These are phyloP conservation scores for Symbiodinium natans DNA, from an alignment of 73 alveolate genomes.

Conservation along the genomic window DNA sequence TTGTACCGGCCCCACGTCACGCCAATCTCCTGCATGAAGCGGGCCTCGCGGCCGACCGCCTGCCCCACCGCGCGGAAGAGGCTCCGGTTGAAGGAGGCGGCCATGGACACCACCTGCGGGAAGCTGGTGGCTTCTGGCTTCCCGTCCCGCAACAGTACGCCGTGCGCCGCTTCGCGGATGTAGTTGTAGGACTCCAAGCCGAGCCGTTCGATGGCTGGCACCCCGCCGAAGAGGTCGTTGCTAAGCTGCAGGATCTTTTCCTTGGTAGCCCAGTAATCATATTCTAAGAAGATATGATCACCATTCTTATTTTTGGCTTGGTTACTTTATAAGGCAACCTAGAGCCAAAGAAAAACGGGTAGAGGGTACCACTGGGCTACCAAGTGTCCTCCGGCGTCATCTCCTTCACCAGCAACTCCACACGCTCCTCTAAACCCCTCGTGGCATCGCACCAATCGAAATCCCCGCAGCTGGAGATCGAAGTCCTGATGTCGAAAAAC, in stretches of 20 bases:
- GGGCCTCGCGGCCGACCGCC: conserved; percentile 77
- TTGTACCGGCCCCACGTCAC: conserved; percentile 51
- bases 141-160: conserved; percentile 53
- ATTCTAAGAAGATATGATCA: too few relatives aligned
- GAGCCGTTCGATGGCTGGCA: conserved; percentile 55
- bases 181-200: conserved; percentile 61
- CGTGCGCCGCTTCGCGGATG: conserved; percentile 79
- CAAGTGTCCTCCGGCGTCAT: conserved; percentile 29
- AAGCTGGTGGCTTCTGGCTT: conserved; percentile 24
- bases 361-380: too few relatives aligned
- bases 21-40: conserved; percentile 59
- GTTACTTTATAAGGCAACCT: too few relatives aligned
- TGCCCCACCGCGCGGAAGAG: conserved; percentile 45
- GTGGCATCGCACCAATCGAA: too few relatives aligned
- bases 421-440: too few relatives aligned
- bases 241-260: conserved; percentile 57
- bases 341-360: too few relatives aligned
- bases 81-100: conserved; percentile 90
- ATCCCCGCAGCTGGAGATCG: too few relatives aligned
- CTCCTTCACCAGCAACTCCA: conserved; percentile 58
- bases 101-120: conserved; percentile 87
- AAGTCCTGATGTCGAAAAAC: too few relatives aligned
- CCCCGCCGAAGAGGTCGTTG: conserved; percentile 76
- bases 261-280: too few relatives aligned
- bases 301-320: too few relatives aligned